Conservation (phyloP, 176 grass and related monocot genomes). For the Leersia perrieri region DNA sequence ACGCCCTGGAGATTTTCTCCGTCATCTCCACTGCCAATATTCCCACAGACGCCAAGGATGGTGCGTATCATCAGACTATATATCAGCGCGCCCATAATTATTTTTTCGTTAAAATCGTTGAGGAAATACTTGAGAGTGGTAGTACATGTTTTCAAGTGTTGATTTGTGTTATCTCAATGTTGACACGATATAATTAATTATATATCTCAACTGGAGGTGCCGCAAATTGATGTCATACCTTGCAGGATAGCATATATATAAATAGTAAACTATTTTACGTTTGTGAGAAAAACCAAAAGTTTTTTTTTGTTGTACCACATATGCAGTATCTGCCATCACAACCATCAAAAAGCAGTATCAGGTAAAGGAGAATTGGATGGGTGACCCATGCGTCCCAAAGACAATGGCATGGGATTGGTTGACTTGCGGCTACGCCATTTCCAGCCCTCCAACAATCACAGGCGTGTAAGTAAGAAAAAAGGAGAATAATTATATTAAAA, state of each 20-base stretch:
- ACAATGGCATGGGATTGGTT: constrained; percentile 44
- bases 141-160: too few relatives aligned
- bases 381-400: constrained; percentile 54
- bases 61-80: not conserved
- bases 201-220: too few relatives aligned
- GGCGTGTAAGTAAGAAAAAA: constrained; percentile 31
- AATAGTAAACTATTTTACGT: too few relatives aligned
- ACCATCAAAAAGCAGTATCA: constrained; percentile 43
- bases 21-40: not conserved
- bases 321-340: constrained; percentile 48
- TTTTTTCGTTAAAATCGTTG: too few relatives aligned
- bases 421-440: constrained; percentile 41
- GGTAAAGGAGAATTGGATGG: constrained; percentile 54
- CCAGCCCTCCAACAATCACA: constrained; percentile 35
- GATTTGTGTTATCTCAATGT: too few relatives aligned
- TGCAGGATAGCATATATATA: too few relatives aligned
- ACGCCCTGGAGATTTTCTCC: not conserved
- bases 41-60: not conserved
- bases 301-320: not conserved
- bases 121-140: too few relatives aligned
- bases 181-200: too few relatives aligned
- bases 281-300: too few relatives aligned
- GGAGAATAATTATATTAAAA: not conserved
- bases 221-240: too few relatives aligned
- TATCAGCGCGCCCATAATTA: too few relatives aligned